Conservation (phyloP, 805 yeast genomes). For the Cyberlindnera subsufficiens region DNA sequence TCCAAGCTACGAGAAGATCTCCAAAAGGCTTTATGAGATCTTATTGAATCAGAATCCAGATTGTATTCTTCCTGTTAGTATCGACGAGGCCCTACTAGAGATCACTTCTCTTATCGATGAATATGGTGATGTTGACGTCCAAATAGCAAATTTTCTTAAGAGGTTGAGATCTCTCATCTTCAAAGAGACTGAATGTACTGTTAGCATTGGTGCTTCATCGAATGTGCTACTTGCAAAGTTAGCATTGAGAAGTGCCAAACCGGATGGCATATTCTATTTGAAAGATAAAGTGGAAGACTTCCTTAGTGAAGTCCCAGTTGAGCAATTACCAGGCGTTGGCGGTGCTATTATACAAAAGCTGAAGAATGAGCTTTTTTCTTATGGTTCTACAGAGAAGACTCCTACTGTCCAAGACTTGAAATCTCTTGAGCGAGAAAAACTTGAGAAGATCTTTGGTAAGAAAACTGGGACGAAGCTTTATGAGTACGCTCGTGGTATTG, state of each 20-base stretch:
- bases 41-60: constrained; percentile 39
- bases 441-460: constrained; percentile 52
- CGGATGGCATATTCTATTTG: constrained; percentile 54
- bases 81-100: constrained; percentile 88
- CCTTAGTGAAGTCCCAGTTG: constrained; percentile 22
- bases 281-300: constrained; percentile 29
- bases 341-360: constrained; percentile 43
- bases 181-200: constrained; percentile 49
- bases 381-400: constrained; percentile 7
- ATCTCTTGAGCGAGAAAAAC: constrained; percentile 25
- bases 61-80: constrained; percentile 64
- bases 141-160: constrained; percentile 23
- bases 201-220: constrained; percentile 73
- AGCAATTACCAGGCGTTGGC: constrained; percentile 62
- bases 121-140: constrained; percentile 17
- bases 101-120: constrained; percentile 32
- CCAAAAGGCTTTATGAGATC: constrained; percentile 58
- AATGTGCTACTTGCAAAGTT: constrained; percentile 77
- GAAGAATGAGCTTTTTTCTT: constrained; percentile 24
- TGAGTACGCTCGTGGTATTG: constrained; percentile 61
- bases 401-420: constrained; percentile 35
- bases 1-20: constrained; percentile 58
- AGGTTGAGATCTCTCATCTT: constrained; percentile 33
- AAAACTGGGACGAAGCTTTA: constrained; percentile 64
- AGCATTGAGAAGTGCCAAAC: constrained; percentile 72